A percentile compares a stretch with the other conserved stretches of the same genome.
Conservation (phyloP, 2,329 filamentous ascomycete genomes). For the Alternaria hordeiaustralica region DNA sequence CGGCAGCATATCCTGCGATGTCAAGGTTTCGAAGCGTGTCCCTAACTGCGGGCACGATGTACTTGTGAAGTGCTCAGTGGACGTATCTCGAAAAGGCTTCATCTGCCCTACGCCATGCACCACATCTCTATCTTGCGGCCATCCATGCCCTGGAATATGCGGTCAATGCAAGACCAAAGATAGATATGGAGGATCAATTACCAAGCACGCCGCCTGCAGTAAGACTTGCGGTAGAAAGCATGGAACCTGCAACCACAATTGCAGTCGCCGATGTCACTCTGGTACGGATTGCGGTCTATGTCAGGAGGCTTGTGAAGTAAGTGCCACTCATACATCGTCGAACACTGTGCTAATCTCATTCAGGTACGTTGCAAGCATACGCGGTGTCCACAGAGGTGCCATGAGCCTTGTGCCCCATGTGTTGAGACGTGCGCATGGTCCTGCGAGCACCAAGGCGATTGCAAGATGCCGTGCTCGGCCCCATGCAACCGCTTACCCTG, state of each 20-base stretch:
- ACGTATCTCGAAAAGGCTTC: constrained; percentile 54
- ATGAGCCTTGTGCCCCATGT: constrained; percentile 46
- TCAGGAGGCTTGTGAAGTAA: constrained; percentile 30
- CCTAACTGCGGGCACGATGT: constrained; percentile 64
- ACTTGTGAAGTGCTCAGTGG: constrained; percentile 56
- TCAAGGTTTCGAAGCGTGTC: constrained; percentile 56
- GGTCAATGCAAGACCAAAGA: constrained; percentile 54
- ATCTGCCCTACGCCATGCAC: constrained; percentile 60
- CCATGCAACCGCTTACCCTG: constrained; percentile 43
- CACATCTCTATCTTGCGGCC: constrained; percentile 61
- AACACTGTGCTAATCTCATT: neutral
- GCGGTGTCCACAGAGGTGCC: constrained; percentile 28
- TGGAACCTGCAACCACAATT: constrained; percentile 40
- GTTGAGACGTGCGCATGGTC: constrained; percentile 40
- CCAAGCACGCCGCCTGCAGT: constrained; percentile 24
- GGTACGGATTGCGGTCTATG: constrained; percentile 36
- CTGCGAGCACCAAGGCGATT: constrained; percentile 44
- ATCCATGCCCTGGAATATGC: constrained; percentile 61
- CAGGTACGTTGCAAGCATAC: constrained; percentile 40
- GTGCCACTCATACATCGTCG: neutral
- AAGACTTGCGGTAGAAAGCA: constrained; percentile 36
- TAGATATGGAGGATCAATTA: constrained; percentile 24
- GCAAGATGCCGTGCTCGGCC: constrained; percentile 46
- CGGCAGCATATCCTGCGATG: constrained; percentile 56
- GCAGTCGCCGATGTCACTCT: constrained; percentile 31